phyloP scores from a whole-genome alignment of 2,329 filamentous ascomycete genomes.

The Claviceps maximensis region DNA sequence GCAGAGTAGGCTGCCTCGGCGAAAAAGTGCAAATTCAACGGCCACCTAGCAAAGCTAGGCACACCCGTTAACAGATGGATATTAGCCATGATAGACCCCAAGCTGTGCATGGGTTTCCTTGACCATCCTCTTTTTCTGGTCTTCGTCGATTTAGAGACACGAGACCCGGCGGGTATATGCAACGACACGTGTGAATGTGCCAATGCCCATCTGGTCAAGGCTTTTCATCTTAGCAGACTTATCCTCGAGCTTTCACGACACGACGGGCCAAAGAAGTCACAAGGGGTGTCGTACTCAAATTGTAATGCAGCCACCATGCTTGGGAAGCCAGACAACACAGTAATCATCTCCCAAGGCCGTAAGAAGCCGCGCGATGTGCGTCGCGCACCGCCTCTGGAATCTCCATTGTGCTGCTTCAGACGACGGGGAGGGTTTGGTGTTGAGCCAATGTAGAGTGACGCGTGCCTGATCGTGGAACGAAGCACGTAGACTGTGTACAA shows the following conservation, averaged over 20 bases:
- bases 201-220: slow-evolving; percentile 64
- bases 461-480: slow-evolving; percentile 62
- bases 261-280: background rate
- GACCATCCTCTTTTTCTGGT: slow-evolving; percentile 38
- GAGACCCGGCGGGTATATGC: slow-evolving; percentile 55
- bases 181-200: slow-evolving; percentile 71
- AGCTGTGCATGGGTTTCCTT: slow-evolving; percentile 41
- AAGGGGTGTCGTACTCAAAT: slow-evolving; percentile 60
- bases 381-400: slow-evolving; percentile 65
- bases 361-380: slow-evolving; percentile 55
- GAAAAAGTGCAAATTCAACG: slow-evolving; percentile 70
- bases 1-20: slow-evolving; percentile 50
- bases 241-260: slow-evolving; percentile 8
- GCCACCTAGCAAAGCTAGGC: slow-evolving; percentile 71
- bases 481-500: slow-evolving; percentile 92
- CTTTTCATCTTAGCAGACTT: slow-evolving; percentile 4
- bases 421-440: slow-evolving; percentile 80
- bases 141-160: slow-evolving; percentile 40
- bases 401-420: slow-evolving; percentile 83
- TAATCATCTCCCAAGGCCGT: slow-evolving; percentile 85
- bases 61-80: slow-evolving; percentile 69
- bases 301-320: slow-evolving; percentile 79
- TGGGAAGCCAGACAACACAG: slow-evolving; percentile 77
- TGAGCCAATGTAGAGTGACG: slow-evolving; percentile 75
- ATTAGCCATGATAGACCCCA: slow-evolving; percentile 63